A percentile compares a stretch with the other conserved stretches of the same genome.
phyloP scores from a whole-genome alignment of 768 basidiomycete species.

The Polyporus arcularius region DNA sequence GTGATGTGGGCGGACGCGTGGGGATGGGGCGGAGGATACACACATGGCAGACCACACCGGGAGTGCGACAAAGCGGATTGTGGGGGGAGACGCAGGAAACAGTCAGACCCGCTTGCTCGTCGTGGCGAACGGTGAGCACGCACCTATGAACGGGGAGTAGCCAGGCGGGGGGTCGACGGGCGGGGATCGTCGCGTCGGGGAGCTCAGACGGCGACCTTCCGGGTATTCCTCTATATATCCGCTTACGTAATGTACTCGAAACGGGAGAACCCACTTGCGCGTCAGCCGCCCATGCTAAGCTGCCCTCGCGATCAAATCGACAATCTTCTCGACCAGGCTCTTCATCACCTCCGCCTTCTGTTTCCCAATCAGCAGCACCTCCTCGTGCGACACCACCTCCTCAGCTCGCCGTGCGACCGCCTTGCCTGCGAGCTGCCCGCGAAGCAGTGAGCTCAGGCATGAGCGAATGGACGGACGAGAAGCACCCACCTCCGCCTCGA shows the following conservation, averaged over 20 bases:
- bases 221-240: slow-evolving; percentile 4
- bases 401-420: slow-evolving; percentile 40
- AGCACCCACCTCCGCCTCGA: slow-evolving; percentile 68
- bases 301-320: slow-evolving; percentile 35
- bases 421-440: slow-evolving; percentile 60
- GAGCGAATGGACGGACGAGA: slow-evolving; percentile 2
- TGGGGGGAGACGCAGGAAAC: neutral
- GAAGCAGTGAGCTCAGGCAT: neutral
- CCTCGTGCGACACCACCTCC: slow-evolving; percentile 71
- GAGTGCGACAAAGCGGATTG: neutral
- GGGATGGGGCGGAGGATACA: neutral
- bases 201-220: neutral
- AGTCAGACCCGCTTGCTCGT: neutral
- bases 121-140: slow-evolving; percentile 13
- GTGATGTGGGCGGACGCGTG: neutral
- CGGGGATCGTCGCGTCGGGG: slow-evolving; percentile 12
- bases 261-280: slow-evolving; percentile 3
- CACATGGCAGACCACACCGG: slow-evolving; percentile 8
- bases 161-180: slow-evolving; percentile 13
- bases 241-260: slow-evolving; percentile 19
- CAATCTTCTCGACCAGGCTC: slow-evolving; percentile 64
- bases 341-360: slow-evolving; percentile 74
- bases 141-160: slow-evolving; percentile 4
- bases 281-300: slow-evolving; percentile 13
- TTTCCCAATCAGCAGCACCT: slow-evolving; percentile 68